Percentiles rank a stretch among this genome's conserved stretches.
Evolutionary conservation across 1,284 basidiomycete species (phyloP).

Genomic region (Leccinum angustisporum): DNA sequence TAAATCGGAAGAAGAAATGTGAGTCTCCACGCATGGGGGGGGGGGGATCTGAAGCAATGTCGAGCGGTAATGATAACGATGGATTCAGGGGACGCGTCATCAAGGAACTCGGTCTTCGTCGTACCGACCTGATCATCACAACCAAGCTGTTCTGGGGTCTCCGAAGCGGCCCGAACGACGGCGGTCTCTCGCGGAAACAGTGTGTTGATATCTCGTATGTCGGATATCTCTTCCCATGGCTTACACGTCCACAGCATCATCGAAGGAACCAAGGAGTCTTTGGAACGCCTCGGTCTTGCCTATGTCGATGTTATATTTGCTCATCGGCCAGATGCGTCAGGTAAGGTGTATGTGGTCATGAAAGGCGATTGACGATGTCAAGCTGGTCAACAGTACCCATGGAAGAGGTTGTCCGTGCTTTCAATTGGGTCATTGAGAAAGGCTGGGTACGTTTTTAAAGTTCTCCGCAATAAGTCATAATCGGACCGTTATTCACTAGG

Average conservation of each 20-base stretch:
- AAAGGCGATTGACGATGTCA: not conserved
- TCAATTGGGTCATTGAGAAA: constrained; percentile 40
- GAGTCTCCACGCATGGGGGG: constrained; percentile 1
- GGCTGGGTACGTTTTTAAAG: constrained; percentile 30
- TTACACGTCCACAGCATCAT: constrained; percentile 44
- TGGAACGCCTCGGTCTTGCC: constrained; percentile 59
- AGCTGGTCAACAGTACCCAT: constrained; percentile 25
- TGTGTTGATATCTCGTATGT: constrained; percentile 30
- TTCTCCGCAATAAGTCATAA: not conserved
- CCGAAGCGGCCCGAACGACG: constrained; percentile 52
- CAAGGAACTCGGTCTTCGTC: constrained; percentile 61
- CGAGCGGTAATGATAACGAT: not conserved
- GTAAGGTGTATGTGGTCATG: constrained; percentile 25
- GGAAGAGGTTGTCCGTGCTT: constrained; percentile 47
- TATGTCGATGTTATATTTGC: constrained; percentile 63
- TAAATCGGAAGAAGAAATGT: constrained; percentile 46
- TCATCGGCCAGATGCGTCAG: constrained; percentile 49
- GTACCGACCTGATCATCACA: constrained; percentile 64
- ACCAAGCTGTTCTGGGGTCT: constrained; percentile 56
- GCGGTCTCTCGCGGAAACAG: constrained; percentile 65
- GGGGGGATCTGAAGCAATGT: not conserved
- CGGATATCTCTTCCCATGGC: not conserved
- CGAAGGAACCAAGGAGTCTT: constrained; percentile 57
- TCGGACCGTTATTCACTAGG: constrained; percentile 19
- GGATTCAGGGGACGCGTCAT: constrained; percentile 58